A percentile compares a stretch with the other conserved stretches of the same genome.
phyloP scores from a whole-genome alignment of 305 asterid genomes.

The Rubia tinctorum region DNA sequence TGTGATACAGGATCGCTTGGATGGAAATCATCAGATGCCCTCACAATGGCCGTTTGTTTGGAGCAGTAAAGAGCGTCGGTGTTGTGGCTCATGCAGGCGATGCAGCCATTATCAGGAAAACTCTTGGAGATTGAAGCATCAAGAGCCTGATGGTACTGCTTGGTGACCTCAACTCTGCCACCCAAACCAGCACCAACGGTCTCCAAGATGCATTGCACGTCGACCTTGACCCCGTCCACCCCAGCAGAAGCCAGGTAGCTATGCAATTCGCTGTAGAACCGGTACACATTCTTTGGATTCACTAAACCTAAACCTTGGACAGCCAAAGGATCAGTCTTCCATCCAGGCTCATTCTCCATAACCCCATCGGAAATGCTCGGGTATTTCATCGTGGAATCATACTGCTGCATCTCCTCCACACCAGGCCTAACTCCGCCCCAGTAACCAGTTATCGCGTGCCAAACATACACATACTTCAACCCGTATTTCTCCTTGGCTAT shows the following conservation, averaged over 20 bases:
- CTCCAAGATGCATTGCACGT: constrained; percentile 83
- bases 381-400: constrained; percentile 63
- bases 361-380: constrained; percentile 69
- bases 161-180: constrained; percentile 79
- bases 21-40: constrained; percentile 93
- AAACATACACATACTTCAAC: constrained; percentile 52
- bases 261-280: constrained; percentile 44
- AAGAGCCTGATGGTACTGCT: constrained; percentile 85
- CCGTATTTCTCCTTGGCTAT: constrained; percentile 74
- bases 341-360: constrained; percentile 73
- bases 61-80: constrained; percentile 90
- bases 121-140: constrained; percentile 79
- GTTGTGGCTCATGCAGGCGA: constrained; percentile 95
- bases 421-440: constrained; percentile 55
- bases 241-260: constrained; percentile 50
- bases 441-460: constrained; percentile 53
- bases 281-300: constrained; percentile 40
- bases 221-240: constrained; percentile 56
- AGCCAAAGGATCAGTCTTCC: constrained; percentile 64
- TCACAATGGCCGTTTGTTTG: constrained; percentile 67
- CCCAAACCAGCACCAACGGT: constrained; percentile 89
- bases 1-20: constrained; percentile 78
- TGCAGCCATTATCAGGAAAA: constrained; percentile 83
- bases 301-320: constrained; percentile 48
- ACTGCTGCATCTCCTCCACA: constrained; percentile 39